Evolutionary conservation across 2,329 filamentous ascomycete genomes (phyloP), one percentile per base, ranked within the genome.

Genomic region (Nigrospora osmanthi): DNA sequence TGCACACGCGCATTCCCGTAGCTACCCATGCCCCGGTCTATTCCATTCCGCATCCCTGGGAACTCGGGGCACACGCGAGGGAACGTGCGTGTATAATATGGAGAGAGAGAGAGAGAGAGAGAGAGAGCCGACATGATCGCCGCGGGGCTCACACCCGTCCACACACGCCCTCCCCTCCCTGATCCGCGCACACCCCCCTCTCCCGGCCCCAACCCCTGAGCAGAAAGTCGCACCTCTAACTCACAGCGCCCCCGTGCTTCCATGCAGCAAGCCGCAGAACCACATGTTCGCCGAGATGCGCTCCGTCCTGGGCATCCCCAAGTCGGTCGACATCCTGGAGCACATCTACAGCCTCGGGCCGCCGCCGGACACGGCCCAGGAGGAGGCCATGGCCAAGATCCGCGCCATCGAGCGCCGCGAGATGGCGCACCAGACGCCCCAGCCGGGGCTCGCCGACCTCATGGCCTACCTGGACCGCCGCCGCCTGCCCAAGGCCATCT

Each of bases 271-370:
- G 47, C 91, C 91, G 0, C 91, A 97, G 66, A 93, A 86, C 55
- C 88, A 95, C 75, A 98, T 97, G 91, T 97, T 97, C 67, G 64
- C 68, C 16, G 77, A 94, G 59, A 97, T 98, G 91, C 84, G 83
- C 52, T 60, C 69, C 13, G 83, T 80, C 9, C 77, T 97, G 14
- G 73, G 71, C 41, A 96, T 97, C 54, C 63, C 79, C 50, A 85
- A 83, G 61, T 66, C 71, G 33, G 70, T 73, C 57, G 93, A 98
- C 66, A 97, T 98, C 60, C 82, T 98, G 36, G 83, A 89, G 49
- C 87, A 97, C 68, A 83, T 96, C 60, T 83, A 89, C 61, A 67
- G 73, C 3, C 81, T 97, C 0, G 23, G 6, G 23, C 81, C 89
- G 0, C 71, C 74, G 4, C 55, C 66, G 0, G 65, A 78, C 33